phyloP scores from a whole-genome alignment of 2,329 filamentous ascomycete genomes.

The Fusarium sp. region DNA sequence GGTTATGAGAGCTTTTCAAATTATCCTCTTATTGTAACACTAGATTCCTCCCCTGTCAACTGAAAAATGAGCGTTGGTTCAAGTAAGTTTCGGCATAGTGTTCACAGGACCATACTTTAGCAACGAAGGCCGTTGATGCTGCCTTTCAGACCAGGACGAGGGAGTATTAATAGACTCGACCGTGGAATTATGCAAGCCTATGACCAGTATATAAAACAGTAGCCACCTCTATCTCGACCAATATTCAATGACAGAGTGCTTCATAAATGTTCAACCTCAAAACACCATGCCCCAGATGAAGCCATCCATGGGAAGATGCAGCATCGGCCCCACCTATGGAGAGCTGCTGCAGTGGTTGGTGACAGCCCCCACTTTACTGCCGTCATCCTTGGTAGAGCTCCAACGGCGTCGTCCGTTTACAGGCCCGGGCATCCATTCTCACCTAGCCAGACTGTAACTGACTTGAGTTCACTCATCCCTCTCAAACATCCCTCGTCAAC shows the following conservation, averaged over 20 bases:
- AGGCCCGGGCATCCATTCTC: not conserved
- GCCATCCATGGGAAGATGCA: not conserved
- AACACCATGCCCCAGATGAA: not conserved
- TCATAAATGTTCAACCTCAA: not conserved
- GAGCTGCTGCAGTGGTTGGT: not conserved
- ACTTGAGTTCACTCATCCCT: constrained; percentile 32
- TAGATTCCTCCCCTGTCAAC: not conserved
- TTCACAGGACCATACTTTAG: too few species aligned
- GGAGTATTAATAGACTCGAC: too few species aligned
- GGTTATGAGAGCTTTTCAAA: constrained; percentile 6
- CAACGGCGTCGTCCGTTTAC: constrained; percentile 2
- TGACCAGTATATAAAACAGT: too few species aligned
- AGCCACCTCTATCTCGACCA: too few species aligned
- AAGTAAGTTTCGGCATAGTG: too few species aligned
- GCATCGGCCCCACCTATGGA: constrained; percentile 15
- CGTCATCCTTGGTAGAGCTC: constrained; percentile 37
- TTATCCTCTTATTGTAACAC: not conserved
- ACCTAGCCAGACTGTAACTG: constrained; percentile 7
- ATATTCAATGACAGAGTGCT: too few species aligned
- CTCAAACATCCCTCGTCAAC: constrained; percentile 15
- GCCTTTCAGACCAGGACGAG: too few species aligned
- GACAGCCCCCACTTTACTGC: constrained; percentile 34
- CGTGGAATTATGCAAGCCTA: too few species aligned
- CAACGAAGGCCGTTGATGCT: too few species aligned
- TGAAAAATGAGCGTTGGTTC: too few species aligned